Evolutionary conservation across 805 yeast species (phyloP).

Genomic region (Saccharomycopsis lassenensis): DNA sequence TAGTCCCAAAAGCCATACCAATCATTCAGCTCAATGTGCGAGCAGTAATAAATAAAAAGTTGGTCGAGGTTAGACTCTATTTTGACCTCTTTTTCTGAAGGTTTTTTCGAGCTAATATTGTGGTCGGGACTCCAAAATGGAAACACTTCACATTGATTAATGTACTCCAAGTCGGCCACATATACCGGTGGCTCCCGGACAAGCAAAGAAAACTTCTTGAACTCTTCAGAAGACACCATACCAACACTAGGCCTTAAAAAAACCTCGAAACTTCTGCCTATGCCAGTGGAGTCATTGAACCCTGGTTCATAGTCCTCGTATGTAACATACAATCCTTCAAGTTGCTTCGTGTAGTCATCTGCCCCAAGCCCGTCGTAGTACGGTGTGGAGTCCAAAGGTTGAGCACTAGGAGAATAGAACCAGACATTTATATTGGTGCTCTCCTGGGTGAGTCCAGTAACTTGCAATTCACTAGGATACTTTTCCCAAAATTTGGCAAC

Average conservation of each 20-base stretch:
- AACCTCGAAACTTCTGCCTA: conserved; percentile 3
- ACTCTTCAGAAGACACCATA: too few species aligned
- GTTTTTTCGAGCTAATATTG: not conserved
- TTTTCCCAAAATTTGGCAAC: conserved; percentile 16
- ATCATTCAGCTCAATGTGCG: conserved; percentile 4
- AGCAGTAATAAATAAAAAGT: conserved; percentile 1
- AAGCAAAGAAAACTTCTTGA: too few species aligned
- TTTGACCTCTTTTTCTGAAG: conserved; percentile 3
- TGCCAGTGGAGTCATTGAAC: conserved; percentile 3
- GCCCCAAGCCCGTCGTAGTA: conserved; percentile 4
- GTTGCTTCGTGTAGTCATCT: conserved; percentile 5
- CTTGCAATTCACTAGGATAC: conserved; percentile 7
- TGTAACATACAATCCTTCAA: conserved; percentile 4
- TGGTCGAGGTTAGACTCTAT: conserved; percentile 3
- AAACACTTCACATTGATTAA: not conserved
- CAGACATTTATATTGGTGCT: conserved; percentile 1
- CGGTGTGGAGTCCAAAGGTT: conserved; percentile 4
- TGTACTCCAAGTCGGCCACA: conserved; percentile 4
- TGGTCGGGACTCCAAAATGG: conserved; percentile 9
- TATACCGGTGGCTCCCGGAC: too few species aligned
- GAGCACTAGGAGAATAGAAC: conserved; percentile 10
- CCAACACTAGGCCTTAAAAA: conserved; percentile 1
- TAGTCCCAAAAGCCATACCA: conserved; percentile 10
- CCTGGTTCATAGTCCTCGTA: conserved; percentile 16
- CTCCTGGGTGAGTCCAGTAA: not conserved